phyloP scores from a whole-genome alignment of 192 early-diverging fungal species.

The Podila minutissima region DNA sequence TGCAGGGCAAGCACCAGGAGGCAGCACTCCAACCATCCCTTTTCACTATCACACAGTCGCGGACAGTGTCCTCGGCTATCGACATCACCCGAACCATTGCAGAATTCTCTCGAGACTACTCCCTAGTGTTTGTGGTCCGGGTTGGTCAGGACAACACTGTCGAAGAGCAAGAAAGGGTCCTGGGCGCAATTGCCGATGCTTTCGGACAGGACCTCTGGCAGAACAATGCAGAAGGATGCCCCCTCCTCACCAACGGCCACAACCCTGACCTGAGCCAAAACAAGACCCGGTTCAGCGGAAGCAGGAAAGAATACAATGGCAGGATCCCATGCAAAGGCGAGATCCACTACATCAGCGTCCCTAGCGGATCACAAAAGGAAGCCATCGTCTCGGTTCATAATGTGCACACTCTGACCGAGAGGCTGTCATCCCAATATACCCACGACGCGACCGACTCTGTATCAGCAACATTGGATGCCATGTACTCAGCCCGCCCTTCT shows the following conservation, averaged over 20 bases:
- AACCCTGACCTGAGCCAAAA: neutral
- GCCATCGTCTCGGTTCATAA: slow-evolving; percentile 46
- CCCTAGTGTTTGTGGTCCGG: slow-evolving; percentile 45
- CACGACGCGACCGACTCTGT: neutral
- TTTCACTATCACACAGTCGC: slow-evolving; percentile 17
- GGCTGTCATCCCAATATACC: slow-evolving; percentile 10
- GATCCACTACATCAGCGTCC: slow-evolving; percentile 32
- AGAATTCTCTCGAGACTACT: slow-evolving; percentile 39
- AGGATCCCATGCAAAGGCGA: slow-evolving; percentile 41
- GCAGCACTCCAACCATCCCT: slow-evolving; percentile 3
- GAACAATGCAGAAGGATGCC: neutral
- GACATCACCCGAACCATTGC: slow-evolving; percentile 42
- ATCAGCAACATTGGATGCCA: slow-evolving; percentile 14
- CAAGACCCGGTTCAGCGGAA: neutral
- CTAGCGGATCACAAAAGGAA: slow-evolving; percentile 6
- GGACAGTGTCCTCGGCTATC: slow-evolving; percentile 15
- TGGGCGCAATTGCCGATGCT: slow-evolving; percentile 36
- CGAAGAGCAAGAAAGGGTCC: slow-evolving; percentile 19
- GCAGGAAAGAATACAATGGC: slow-evolving; percentile 9
- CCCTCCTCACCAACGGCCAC: slow-evolving; percentile 11
- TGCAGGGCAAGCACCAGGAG: neutral
- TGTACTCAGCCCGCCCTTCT: slow-evolving; percentile 30
- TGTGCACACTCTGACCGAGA: slow-evolving; percentile 39
- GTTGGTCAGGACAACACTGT: slow-evolving; percentile 2
- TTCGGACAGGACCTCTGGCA: slow-evolving; percentile 40